phyloP scores from a whole-genome alignment of 2,329 filamentous ascomycete species.

The Tolypocladium cylindrosporum region DNA sequence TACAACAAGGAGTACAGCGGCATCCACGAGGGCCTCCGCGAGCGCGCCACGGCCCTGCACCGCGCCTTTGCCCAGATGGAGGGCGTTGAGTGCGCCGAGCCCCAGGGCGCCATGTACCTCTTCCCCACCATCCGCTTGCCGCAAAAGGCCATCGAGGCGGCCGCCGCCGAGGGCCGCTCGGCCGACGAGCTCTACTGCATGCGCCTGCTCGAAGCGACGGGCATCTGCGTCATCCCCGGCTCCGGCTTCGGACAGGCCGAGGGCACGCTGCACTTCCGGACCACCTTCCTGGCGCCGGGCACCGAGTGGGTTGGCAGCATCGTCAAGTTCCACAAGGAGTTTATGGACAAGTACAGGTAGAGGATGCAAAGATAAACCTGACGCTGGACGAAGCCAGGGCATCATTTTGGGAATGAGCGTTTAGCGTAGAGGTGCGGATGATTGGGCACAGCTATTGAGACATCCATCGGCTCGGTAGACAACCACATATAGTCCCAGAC shows the following conservation, averaged over 20 bases:
- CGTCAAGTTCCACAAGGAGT: constrained; percentile 81
- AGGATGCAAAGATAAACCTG: neutral
- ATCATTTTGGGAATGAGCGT: neutral
- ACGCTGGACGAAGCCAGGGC: neutral
- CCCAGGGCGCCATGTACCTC: constrained; percentile 96
- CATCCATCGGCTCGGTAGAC: neutral
- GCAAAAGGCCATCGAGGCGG: constrained; percentile 64
- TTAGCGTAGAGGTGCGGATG: neutral
- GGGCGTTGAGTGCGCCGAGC: constrained; percentile 80
- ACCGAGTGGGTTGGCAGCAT: constrained; percentile 90
- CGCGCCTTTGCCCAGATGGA: constrained; percentile 92
- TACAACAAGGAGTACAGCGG: constrained; percentile 78
- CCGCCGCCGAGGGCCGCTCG: constrained; percentile 59
- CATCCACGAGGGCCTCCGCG: constrained; percentile 69
- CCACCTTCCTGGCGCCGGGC: constrained; percentile 91
- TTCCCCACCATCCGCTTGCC: constrained; percentile 89
- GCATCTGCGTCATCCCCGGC: constrained; percentile 88
- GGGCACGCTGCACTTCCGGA: constrained; percentile 85
- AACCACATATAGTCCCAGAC: neutral
- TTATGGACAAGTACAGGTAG: constrained; percentile 70
- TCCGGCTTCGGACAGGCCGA: constrained; percentile 92
- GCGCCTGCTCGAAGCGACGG: constrained; percentile 82
- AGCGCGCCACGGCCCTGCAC: constrained; percentile 77
- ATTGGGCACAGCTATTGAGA: neutral
- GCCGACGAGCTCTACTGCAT: constrained; percentile 94